Conservation (phyloP, 805 yeast genomes). For the Pichia exigua region DNA sequence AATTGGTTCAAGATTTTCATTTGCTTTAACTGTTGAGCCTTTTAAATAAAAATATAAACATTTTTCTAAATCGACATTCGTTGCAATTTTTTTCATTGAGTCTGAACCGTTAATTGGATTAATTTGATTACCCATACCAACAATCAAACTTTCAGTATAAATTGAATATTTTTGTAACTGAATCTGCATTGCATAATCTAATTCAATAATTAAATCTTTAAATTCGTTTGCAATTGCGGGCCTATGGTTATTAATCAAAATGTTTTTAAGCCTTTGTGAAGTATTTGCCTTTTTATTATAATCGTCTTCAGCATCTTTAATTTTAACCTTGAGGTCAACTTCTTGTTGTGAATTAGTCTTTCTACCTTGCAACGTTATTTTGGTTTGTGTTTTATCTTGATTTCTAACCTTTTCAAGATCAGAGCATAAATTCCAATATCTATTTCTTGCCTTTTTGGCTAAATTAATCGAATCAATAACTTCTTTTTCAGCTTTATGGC, state of each 20-base stretch:
- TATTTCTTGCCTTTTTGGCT: constrained; percentile 82
- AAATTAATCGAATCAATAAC: constrained; percentile 71
- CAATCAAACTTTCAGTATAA: constrained; percentile 71
- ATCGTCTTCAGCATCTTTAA: constrained; percentile 79
- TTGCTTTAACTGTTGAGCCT: constrained; percentile 26
- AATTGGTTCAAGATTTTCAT: constrained; percentile 46
- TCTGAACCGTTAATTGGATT: constrained; percentile 52
- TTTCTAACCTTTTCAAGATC: constrained; percentile 74
- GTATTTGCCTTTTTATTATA: constrained; percentile 69
- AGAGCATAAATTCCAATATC: constrained; percentile 71
- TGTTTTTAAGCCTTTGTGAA: constrained; percentile 67
- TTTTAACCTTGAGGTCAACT: constrained; percentile 76
- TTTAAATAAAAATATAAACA: constrained; percentile 65
- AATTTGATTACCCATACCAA: constrained; percentile 79
- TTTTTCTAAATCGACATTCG: constrained; percentile 72
- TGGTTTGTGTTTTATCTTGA: constrained; percentile 78
- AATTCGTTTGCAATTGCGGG: constrained; percentile 69
- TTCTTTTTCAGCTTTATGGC: constrained; percentile 73
- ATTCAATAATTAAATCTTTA: constrained; percentile 71
- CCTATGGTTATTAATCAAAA: constrained; percentile 62
- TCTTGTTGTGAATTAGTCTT: constrained; percentile 82
- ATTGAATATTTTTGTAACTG: constrained; percentile 87
- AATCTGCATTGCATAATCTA: constrained; percentile 82
- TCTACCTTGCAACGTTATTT: constrained; percentile 71
- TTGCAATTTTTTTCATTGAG: constrained; percentile 72